Percentiles rank a stretch among this genome's conserved stretches.
These are phyloP conservation scores for Ashbya aceris DNA, from an alignment of 1,139 yeast species.

Conservation along the genomic window DNA sequence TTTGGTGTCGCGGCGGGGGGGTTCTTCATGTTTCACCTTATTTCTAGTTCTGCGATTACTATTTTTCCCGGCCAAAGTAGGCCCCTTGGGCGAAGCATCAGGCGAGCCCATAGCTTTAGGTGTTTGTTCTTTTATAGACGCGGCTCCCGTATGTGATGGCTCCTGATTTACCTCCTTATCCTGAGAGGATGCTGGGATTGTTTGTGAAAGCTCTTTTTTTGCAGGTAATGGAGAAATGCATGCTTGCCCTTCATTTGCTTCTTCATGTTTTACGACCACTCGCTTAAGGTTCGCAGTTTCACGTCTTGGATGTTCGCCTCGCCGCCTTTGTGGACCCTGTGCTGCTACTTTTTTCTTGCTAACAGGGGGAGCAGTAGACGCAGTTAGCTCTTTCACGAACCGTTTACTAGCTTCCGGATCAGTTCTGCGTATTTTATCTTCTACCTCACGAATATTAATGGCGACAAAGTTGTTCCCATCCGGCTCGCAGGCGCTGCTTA, in stretches of 20 bases:
- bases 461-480: slow-evolving; percentile 13
- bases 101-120: no score
- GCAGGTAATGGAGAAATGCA: no score
- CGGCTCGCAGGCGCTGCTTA: slow-evolving; percentile 18
- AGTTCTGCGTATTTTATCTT: slow-evolving; percentile 12
- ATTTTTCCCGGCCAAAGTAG: no score
- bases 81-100: no score
- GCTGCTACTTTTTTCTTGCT: background rate
- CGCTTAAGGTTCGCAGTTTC: background rate
- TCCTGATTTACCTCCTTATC: no score
- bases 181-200: no score
- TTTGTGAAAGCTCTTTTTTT: no score
- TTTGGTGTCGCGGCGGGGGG: no score
- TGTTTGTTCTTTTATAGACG: no score
- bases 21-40: no score
- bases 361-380: background rate
- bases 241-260: background rate
- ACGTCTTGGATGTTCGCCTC: background rate
- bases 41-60: no score
- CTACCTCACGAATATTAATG: slow-evolving; percentile 16
- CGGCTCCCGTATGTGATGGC: no score
- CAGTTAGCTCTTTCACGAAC: slow-evolving; percentile 16
- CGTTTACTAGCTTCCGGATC: slow-evolving; percentile 23
- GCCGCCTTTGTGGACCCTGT: background rate
- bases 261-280: background rate